These are phyloP conservation scores for Cyclostephanos invisitatus DNA, from an alignment of 108 stramenopile species.

Conservation along the genomic window DNA sequence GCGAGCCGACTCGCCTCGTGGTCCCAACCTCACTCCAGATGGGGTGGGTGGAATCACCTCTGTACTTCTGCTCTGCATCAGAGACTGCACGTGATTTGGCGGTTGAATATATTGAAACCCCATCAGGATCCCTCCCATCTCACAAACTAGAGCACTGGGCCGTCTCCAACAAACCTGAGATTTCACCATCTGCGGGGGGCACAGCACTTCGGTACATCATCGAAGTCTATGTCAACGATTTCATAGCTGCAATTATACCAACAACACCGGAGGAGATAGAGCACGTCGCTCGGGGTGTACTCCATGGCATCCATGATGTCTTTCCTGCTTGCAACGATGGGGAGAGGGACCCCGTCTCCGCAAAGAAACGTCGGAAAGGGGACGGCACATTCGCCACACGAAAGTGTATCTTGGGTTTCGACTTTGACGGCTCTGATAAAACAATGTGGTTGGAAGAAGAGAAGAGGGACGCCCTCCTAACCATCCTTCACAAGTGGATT, in stretches of 20 bases:
- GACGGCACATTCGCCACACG: constrained; percentile 14
- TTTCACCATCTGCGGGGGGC: too few relatives aligned
- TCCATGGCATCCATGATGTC: constrained; percentile 17
- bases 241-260: constrained; percentile 11
- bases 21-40: too few relatives aligned
- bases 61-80: too few relatives aligned
- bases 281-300: not conserved
- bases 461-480: not conserved
- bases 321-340: constrained; percentile 2
- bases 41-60: too few relatives aligned
- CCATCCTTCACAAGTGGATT: not conserved
- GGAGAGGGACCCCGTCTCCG: constrained; percentile 36
- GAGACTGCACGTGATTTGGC: too few relatives aligned
- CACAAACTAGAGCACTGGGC: too few relatives aligned
- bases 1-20: too few relatives aligned
- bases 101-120: too few relatives aligned
- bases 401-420: constrained; percentile 20
- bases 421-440: constrained; percentile 11
- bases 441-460: constrained; percentile 7
- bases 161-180: too few relatives aligned
- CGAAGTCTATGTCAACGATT: constrained; percentile 38
- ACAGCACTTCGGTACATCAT: not conserved
- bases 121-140: too few relatives aligned
- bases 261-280: not conserved
- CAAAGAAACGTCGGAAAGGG: constrained; percentile 46